phyloP scores from a whole-genome alignment of 768 basidiomycete species.

The Suillus sp. region DNA sequence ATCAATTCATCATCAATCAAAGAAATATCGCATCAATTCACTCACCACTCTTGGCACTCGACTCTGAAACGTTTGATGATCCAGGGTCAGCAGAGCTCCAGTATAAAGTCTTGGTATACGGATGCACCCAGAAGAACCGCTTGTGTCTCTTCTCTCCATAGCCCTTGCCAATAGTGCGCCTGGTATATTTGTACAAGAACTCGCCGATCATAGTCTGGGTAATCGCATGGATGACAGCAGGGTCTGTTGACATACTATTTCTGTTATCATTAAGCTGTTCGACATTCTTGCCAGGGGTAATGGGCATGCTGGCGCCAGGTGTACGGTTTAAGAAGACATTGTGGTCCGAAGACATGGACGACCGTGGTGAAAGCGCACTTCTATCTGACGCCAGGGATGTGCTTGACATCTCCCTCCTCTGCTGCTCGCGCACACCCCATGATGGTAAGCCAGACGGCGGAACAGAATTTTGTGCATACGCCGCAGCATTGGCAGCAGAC shows the following conservation, averaged over 20 bases:
- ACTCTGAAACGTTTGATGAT: constrained; percentile 83
- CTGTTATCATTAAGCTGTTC: constrained; percentile 25
- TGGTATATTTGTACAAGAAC: constrained; percentile 97
- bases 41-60: constrained; percentile 96
- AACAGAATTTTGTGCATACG: constrained; percentile 50
- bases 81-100: constrained; percentile 97
- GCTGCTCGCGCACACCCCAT: constrained; percentile 52
- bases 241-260: constrained; percentile 70
- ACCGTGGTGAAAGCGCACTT: constrained; percentile 70
- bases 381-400: constrained; percentile 72
- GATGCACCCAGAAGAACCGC: constrained; percentile 99
- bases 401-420: constrained; percentile 61
- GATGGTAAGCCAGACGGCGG: constrained; percentile 47
- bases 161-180: constrained; percentile 85
- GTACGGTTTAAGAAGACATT: constrained; percentile 49
- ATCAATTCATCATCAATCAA: constrained; percentile 14
- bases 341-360: constrained; percentile 82
- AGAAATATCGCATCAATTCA: constrained; percentile 23
- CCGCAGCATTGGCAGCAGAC: constrained; percentile 64
- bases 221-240: constrained; percentile 89
- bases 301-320: constrained; percentile 39
- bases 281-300: constrained; percentile 44
- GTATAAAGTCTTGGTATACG: constrained; percentile 96
- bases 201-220: constrained; percentile 99
- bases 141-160: constrained; percentile 88